phyloP scores from a whole-genome alignment of 2,329 filamentous ascomycete species.

The Cercospora beticola region DNA sequence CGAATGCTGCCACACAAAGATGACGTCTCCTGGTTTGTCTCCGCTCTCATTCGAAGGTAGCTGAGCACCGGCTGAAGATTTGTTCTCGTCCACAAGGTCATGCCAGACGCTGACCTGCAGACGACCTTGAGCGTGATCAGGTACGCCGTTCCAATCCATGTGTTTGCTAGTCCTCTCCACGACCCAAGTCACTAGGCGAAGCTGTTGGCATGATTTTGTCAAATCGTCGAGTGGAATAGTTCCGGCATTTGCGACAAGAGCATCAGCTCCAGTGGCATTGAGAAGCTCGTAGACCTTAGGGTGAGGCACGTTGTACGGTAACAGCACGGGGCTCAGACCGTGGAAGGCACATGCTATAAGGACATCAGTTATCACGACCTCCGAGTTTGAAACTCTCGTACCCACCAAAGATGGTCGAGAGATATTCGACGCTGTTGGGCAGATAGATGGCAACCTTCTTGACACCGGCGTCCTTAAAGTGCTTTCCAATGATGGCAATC shows the following conservation, averaged over 20 bases:
- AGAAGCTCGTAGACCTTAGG: conserved; percentile 71
- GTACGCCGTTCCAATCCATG: conserved; percentile 92
- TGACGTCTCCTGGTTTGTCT: conserved; percentile 48
- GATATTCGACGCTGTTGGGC: conserved; percentile 87
- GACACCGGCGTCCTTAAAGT: conserved; percentile 65
- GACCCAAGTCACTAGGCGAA: conserved; percentile 86
- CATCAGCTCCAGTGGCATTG: conserved; percentile 71
- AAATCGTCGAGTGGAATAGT: conserved; percentile 78
- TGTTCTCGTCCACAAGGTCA: conserved; percentile 74
- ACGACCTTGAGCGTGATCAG: conserved; percentile 69
- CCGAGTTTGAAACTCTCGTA: background rate
- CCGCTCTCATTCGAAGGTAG: conserved; percentile 64
- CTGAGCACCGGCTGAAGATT: conserved; percentile 57
- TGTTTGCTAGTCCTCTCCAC: conserved; percentile 87
- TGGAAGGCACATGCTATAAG: conserved; percentile 77
- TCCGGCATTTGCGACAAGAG: conserved; percentile 80
- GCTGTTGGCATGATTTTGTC: conserved; percentile 64
- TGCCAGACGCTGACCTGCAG: conserved; percentile 91
- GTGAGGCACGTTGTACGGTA: conserved; percentile 77
- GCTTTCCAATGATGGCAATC: conserved; percentile 81
- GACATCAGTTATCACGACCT: conserved; percentile 9
- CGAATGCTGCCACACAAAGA: conserved; percentile 66
- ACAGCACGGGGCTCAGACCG: conserved; percentile 75
- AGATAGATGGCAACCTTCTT: conserved; percentile 85
- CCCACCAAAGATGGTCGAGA: conserved; percentile 72